Conservation (phyloP, 129 eudicot species). For the Smallanthus sonchifolius region DNA sequence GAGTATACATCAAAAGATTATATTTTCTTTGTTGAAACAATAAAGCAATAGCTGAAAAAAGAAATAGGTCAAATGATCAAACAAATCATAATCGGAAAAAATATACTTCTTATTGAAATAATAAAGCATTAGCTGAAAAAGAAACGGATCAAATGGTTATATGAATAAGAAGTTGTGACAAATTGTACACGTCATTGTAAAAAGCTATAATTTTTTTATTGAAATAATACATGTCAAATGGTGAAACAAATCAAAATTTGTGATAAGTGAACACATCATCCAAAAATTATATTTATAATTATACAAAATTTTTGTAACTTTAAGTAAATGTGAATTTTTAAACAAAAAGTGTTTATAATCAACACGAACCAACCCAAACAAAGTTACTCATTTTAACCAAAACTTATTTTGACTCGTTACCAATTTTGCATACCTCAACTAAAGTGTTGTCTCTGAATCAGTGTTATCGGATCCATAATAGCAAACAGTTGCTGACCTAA, state of each 20-base stretch:
- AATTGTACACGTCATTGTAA: too few species aligned
- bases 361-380: background rate
- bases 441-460: conserved; percentile 54
- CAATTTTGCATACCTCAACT: conserved; percentile 44
- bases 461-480: conserved; percentile 43
- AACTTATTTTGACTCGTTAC: background rate
- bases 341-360: background rate
- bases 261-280: background rate
- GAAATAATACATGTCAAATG: background rate
- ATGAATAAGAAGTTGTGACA: too few species aligned
- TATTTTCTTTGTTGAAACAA: too few species aligned
- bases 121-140: too few species aligned
- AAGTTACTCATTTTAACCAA: too few species aligned
- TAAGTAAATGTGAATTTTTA: background rate
- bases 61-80: too few species aligned
- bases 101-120: background rate
- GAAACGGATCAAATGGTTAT: too few species aligned
- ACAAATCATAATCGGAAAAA: too few species aligned
- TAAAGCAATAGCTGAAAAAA: too few species aligned
- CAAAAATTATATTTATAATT: background rate
- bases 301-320: too few species aligned
- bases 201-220: too few species aligned
- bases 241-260: background rate
- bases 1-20: too few species aligned
- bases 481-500: conserved; percentile 45